These are phyloP conservation scores for Rossbeevera mucosa DNA, from an alignment of 768 basidiomycete genomes.

Conservation along the genomic window DNA sequence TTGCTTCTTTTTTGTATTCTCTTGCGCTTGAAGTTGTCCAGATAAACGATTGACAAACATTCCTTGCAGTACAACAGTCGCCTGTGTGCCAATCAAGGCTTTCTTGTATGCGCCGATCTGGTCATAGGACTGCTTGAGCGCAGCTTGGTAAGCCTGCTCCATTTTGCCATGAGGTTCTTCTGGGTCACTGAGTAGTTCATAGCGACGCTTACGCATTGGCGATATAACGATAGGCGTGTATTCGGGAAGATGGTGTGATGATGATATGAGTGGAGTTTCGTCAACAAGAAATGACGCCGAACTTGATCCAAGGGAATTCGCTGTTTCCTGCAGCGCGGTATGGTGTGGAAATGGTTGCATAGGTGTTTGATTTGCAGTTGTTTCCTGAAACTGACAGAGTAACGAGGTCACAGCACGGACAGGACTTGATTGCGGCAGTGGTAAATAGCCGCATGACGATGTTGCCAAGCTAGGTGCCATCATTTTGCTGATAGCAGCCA, in stretches of 20 bases:
- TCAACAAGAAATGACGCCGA: constrained; percentile 8
- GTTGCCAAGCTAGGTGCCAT: background rate
- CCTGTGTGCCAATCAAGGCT: constrained; percentile 11
- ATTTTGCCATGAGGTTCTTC: background rate
- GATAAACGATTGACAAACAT: constrained; percentile 11
- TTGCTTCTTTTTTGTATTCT: constrained; percentile 11
- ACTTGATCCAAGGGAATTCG: background rate
- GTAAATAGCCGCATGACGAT: background rate
- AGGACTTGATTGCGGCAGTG: background rate
- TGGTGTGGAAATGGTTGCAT: background rate
- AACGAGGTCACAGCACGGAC: background rate
- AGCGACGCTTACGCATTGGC: background rate
- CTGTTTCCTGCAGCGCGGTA: background rate
- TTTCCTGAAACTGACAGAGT: background rate
- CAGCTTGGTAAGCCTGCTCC: background rate
- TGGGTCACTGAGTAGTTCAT: background rate
- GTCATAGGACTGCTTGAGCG: background rate
- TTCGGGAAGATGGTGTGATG: background rate
- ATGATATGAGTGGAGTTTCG: constrained; percentile 3
- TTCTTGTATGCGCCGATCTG: background rate
- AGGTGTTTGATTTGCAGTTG: background rate
- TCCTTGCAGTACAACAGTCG: constrained; percentile 10
- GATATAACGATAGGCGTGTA: background rate
- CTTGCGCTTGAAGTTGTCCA: constrained; percentile 15
- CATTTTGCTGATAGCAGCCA: too few relatives aligned